These are phyloP conservation scores for Leucaena leucocephala DNA, from an alignment of 306 rosid species.

Conservation along the genomic window DNA sequence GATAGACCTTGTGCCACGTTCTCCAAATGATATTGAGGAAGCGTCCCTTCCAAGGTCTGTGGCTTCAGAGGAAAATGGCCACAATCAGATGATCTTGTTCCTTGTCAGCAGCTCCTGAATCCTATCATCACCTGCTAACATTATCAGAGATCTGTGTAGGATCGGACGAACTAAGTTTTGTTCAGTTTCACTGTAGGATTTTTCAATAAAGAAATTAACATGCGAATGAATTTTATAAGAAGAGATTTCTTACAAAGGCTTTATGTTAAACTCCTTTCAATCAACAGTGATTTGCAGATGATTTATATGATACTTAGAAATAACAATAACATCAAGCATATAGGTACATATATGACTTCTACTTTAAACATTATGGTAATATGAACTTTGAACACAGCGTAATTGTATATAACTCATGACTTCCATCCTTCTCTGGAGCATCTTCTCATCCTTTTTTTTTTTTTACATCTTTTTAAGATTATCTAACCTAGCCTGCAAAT, in stretches of 20 bases:
- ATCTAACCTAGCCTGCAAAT: constrained; percentile 59
- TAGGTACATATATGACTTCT: constrained; percentile 15
- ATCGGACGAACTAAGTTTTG: neutral
- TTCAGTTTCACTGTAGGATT: neutral
- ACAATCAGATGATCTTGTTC: constrained; percentile 25
- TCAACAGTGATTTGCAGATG: neutral
- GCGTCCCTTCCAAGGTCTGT: constrained; percentile 14
- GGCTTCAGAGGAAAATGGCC: constrained; percentile 27
- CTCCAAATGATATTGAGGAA: constrained; percentile 18
- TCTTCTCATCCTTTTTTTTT: neutral
- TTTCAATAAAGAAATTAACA: neutral
- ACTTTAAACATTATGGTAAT: constrained; percentile 15
- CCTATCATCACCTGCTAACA: neutral
- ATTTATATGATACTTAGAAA: neutral
- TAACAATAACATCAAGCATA: neutral
- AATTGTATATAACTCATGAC: constrained; percentile 17
- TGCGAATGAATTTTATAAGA: neutral
- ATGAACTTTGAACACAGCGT: constrained; percentile 18
- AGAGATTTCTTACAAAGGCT: constrained; percentile 8
- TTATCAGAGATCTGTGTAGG: constrained; percentile 7
- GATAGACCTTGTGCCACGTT: constrained; percentile 32
- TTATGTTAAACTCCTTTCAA: neutral
- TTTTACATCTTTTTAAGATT: constrained; percentile 47
- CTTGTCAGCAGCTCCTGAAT: constrained; percentile 20
- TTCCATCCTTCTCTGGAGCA: constrained; percentile 22